Base-by-base conservation (phyloP, 148 eudicot genomes). In the Dysphania ambrosioides region DNA sequence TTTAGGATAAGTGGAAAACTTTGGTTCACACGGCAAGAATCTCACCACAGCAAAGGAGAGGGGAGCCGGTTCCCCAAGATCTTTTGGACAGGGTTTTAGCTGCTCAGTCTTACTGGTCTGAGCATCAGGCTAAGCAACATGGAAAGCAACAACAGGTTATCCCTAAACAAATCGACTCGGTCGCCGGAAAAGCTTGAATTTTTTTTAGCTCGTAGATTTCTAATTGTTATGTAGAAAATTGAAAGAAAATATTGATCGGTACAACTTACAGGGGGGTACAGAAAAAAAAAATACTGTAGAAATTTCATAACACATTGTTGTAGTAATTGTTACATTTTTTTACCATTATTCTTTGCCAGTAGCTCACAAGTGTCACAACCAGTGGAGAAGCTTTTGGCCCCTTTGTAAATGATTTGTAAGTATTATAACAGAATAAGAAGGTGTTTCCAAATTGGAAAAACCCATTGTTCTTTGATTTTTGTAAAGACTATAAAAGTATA, bases 1-100 rank as follows among this genome's bases (percentile, higher is more conserved):
- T 69, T 8, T 34, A 96, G 99, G 99, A 96, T 89, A 96, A 96
- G 81, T 96, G 99, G 99, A 96, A 96, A 81, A 96, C 99, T 70
- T 78, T 96, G 84, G 99, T 96, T 51, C 99, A 96, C 85, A 96
- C 99, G 27, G 99, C 99, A 49, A 87, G 97, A 78, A 96, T 96
- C 53, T 74, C 99, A 59, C 97, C 99, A 6, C 97, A 92, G 75
- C 99, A 96, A 83, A 87, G 99, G 71, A 78, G 99, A 77, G 99
- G 99, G 0, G 94, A 92, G 93, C 97, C 97, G 1, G 99, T 96
- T 38, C 97, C 97, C 0, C 99, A 96, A 77, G 91, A 86, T 76
- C 93, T 96, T 53, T 72, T 96, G 53, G 97, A 96, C 87, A 81
- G 97, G 61, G 97, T 92, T 67, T 80, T 96, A 69, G 70, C 87